Conservation (phyloP, 2,329 filamentous ascomycete species). For the Colletotrichum liaoningense region DNA sequence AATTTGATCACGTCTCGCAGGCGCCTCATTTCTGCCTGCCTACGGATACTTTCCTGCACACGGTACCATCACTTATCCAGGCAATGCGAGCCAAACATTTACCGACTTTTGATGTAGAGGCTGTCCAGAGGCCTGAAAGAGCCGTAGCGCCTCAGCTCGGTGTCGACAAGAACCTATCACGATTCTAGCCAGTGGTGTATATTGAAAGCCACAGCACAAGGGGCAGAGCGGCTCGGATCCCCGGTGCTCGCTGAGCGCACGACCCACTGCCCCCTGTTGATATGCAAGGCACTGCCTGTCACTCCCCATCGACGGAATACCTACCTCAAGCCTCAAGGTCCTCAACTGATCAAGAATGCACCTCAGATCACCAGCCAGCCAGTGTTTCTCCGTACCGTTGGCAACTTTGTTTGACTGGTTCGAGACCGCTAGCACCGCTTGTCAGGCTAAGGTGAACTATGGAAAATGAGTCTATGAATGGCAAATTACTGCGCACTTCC, state of each 20-base stretch:
- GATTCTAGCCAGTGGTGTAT: not conserved
- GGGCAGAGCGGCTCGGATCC: constrained; percentile 11
- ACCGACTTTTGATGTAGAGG: not conserved
- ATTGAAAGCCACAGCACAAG: not conserved
- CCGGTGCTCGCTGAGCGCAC: not conserved
- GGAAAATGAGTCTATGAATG: not conserved
- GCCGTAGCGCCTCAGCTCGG: not conserved
- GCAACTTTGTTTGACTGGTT: not conserved
- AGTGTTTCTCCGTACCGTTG: not conserved
- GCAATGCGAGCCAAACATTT: not conserved
- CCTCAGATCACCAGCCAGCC: not conserved
- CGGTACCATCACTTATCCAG: not conserved
- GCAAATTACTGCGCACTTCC: not conserved
- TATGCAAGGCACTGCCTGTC: constrained; percentile 25
- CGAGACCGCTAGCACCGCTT: not conserved
- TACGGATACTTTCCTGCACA: not conserved
- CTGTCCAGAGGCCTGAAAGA: not conserved
- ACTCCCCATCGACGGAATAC: not conserved
- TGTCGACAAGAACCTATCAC: not conserved
- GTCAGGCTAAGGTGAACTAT: not conserved
- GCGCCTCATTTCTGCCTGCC: constrained; percentile 2
- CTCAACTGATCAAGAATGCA: constrained; percentile 5
- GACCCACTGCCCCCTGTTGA: constrained; percentile 12
- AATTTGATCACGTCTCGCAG: not conserved
- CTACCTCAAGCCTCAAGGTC: constrained; percentile 5